phyloP scores from a whole-genome alignment of 148 eudicot genomes.

The Chenopodium formosanum region DNA sequence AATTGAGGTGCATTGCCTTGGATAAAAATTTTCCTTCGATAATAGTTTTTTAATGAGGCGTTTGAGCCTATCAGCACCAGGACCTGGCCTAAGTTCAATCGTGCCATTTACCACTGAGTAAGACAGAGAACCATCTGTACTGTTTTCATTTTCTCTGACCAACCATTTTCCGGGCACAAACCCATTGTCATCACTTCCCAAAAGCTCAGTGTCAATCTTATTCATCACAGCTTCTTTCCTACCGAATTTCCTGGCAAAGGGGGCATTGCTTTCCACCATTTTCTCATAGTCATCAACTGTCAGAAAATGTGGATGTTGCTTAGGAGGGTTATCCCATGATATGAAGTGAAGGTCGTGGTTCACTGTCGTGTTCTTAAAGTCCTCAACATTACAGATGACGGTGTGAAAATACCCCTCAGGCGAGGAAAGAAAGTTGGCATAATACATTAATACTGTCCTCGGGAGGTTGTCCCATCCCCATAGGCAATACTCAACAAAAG shows the following conservation, averaged over 20 bases:
- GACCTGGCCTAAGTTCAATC: conserved; percentile 48
- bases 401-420: conserved; percentile 83
- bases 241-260: conserved; percentile 70
- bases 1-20: conserved; percentile 49
- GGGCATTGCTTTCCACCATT: conserved; percentile 62
- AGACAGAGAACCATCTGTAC: conserved; percentile 13
- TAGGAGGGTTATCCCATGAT: conserved; percentile 77
- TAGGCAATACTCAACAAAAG: conserved; percentile 63
- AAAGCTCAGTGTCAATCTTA: conserved; percentile 60
- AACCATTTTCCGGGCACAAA: conserved; percentile 68
- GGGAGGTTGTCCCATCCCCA: conserved; percentile 84
- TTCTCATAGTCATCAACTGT: conserved; percentile 42
- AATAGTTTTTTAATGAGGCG: conserved; percentile 48
- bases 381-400: conserved; percentile 67
- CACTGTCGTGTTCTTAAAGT: conserved; percentile 64
- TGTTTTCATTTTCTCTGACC: conserved; percentile 19
- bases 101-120: conserved; percentile 30
- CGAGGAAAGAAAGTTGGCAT: conserved; percentile 68
- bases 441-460: conserved; percentile 60
- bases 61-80: conserved; percentile 55
- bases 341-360: conserved; percentile 76
- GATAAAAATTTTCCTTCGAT: conserved; percentile 43
- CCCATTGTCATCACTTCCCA: conserved; percentile 41
- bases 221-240: conserved; percentile 41
- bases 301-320: conserved; percentile 75